These are phyloP conservation scores for peach (Prunus persica) DNA, from an alignment of 306 rosid species.

Conservation along the genomic window Prunus_persica_NCBIv2 NC_034012.1:2488501-2489000, in stretches of 20 bases:
- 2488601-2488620: neutral
- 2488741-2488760: neutral
- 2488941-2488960: conserved; percentile 16
- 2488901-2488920: neutral
- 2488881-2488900: neutral
- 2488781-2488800: neutral
- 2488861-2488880: conserved; percentile 14
- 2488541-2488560: neutral
- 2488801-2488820: neutral
- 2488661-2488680: neutral
- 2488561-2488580: neutral
- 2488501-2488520: neutral
- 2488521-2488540: neutral
- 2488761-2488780: neutral
- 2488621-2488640: neutral
- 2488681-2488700: neutral
- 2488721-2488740: neutral
- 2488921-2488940: neutral
- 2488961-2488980: neutral
- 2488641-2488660: neutral
- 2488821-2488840: neutral
- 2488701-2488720: neutral
- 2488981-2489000: conserved; percentile 6
- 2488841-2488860: neutral
- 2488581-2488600: neutral